A percentile compares a stretch with the other conserved stretches of the same genome.
Evolutionary conservation across 352 stramenopile genomes (phyloP).

Genomic region (Elongisporangium undulatum): DNA sequence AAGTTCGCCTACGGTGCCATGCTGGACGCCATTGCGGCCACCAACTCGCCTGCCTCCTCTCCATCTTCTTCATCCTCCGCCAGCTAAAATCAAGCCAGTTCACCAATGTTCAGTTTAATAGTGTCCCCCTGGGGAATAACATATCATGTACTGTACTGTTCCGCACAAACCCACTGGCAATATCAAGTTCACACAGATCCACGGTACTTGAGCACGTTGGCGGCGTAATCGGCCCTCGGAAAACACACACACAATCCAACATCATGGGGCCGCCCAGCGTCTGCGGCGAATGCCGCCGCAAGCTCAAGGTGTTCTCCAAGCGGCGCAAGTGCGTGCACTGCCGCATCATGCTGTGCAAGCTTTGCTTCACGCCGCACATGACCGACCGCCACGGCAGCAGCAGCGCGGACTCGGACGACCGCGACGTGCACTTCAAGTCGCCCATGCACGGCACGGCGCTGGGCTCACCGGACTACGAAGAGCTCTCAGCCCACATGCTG

Average conservation of each 20-base stretch:
- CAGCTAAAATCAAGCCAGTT: not conserved
- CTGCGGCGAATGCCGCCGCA: slow-evolving; percentile 67
- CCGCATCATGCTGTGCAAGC: slow-evolving; percentile 48
- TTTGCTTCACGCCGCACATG: slow-evolving; percentile 45
- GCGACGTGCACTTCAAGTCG: slow-evolving; percentile 1
- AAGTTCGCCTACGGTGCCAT: slow-evolving; percentile 52
- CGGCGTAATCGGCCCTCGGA: not conserved
- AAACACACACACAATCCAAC: not conserved
- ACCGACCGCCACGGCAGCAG: not conserved
- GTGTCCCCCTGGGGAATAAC: not conserved
- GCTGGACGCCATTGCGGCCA: slow-evolving; percentile 4
- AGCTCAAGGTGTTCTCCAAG: slow-evolving; percentile 71
- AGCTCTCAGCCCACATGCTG: not conserved
- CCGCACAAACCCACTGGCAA: not conserved
- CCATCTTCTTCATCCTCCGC: not conserved
- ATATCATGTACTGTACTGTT: not conserved
- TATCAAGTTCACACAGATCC: not conserved
- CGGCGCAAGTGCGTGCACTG: slow-evolving; percentile 73
- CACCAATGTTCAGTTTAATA: not conserved
- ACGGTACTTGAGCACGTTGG: not conserved
- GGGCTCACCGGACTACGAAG: not conserved
- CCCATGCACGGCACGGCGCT: not conserved
- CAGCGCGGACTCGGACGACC: slow-evolving; percentile 3
- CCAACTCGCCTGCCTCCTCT: slow-evolving; percentile 1
- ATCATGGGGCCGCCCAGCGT: slow-evolving; percentile 38